Evolutionary conservation across 768 basidiomycete species (phyloP).

Genomic region (Pulveroboletus ravenelii): DNA sequence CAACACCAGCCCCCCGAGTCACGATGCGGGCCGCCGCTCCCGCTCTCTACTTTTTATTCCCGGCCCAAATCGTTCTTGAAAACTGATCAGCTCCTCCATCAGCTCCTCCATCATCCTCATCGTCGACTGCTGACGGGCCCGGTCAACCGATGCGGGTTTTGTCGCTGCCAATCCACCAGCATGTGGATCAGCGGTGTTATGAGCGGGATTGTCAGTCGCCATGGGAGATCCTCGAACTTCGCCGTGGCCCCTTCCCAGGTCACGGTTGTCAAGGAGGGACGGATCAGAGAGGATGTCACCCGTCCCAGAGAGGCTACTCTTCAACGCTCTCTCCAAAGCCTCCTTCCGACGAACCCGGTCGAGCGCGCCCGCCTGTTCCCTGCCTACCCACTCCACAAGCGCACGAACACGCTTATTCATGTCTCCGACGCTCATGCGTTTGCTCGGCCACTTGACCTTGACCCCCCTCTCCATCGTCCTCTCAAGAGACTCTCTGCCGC

Average conservation of each 20-base stretch:
- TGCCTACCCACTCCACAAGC: conserved; percentile 90
- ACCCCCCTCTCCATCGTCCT: conserved; percentile 70
- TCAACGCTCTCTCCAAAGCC: conserved; percentile 56
- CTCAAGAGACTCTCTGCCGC: conserved; percentile 52
- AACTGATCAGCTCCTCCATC: conserved; percentile 82
- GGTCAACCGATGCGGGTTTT: conserved; percentile 6
- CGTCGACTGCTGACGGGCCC: conserved; percentile 35
- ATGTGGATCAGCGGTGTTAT: conserved; percentile 14
- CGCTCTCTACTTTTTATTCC: conserved; percentile 49
- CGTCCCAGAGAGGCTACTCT: conserved; percentile 7
- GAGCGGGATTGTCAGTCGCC: conserved; percentile 27
- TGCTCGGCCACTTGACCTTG: conserved; percentile 89
- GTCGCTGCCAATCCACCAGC: conserved; percentile 6
- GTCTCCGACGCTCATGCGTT: conserved; percentile 93
- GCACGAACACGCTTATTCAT: conserved; percentile 94
- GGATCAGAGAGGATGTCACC: conserved; percentile 3
- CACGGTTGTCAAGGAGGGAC: conserved; percentile 15
- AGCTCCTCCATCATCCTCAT: conserved; percentile 89
- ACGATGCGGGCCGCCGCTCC: conserved; percentile 41
- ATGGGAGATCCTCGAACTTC: conserved; percentile 28
- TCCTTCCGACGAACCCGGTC: conserved; percentile 68
- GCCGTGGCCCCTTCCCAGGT: conserved; percentile 6
- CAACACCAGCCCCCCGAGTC: conserved; percentile 12
- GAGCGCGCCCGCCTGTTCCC: conserved; percentile 73
- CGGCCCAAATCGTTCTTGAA: conserved; percentile 84